These are phyloP conservation scores for Tephrocybe sp. DNA, from an alignment of 768 basidiomycete species.

Conservation along the genomic window DNA sequence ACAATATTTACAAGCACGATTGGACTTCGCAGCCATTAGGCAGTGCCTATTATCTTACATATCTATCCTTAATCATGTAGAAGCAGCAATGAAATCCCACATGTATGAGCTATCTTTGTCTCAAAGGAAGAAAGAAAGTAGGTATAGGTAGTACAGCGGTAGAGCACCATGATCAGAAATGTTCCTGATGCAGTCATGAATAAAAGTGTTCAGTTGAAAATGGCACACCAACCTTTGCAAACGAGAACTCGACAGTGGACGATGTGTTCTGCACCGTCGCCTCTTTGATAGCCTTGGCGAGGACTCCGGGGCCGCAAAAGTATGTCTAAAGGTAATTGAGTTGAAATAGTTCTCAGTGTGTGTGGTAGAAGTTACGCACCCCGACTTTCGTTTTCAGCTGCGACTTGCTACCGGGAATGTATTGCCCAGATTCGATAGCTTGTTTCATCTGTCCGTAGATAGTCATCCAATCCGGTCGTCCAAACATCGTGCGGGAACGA, in stretches of 20 bases:
- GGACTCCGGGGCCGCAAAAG: constrained; percentile 80
- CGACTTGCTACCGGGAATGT: constrained; percentile 75
- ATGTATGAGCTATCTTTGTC: neutral
- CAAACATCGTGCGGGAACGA: constrained; percentile 86
- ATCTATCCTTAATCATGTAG: neutral
- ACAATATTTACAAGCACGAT: constrained; percentile 1
- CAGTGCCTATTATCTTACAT: neutral
- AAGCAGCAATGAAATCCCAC: too few relatives aligned
- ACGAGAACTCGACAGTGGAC: constrained; percentile 67
- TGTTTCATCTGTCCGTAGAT: constrained; percentile 76
- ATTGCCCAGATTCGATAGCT: constrained; percentile 81
- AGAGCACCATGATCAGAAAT: constrained; percentile 19
- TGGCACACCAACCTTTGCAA: constrained; percentile 62
- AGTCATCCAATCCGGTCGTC: constrained; percentile 85
- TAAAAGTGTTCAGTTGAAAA: neutral
- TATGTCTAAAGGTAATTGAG: constrained; percentile 58
- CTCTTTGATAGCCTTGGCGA: constrained; percentile 77
- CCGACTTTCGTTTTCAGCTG: constrained; percentile 84
- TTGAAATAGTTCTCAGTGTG: neutral
- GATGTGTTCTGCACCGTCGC: constrained; percentile 59
- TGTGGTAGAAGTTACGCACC: constrained; percentile 42
- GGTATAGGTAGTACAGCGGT: constrained; percentile 1
- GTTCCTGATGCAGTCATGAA: constrained; percentile 20
- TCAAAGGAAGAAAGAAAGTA: neutral
- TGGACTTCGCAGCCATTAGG: neutral